Percentiles rank a stretch among this genome's conserved stretches.
These are phyloP conservation scores for Globisporangium nagaii DNA, from an alignment of 352 stramenopile genomes.

Conservation along the genomic window DNA sequence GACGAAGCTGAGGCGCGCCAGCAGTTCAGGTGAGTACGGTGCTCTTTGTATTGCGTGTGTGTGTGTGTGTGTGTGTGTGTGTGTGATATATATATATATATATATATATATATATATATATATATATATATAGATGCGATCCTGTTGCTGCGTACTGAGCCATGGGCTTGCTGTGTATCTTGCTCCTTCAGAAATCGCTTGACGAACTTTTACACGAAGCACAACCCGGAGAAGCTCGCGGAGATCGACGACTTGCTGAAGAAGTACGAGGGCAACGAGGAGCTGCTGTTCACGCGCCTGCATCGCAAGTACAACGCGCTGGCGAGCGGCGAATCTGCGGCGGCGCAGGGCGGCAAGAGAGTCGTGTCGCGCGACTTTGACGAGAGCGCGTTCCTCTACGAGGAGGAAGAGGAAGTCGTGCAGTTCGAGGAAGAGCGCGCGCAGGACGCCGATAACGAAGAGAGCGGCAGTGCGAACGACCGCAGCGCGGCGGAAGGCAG, in stretches of 20 bases:
- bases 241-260: slow-evolving; percentile 57
- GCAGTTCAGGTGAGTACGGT: slow-evolving; percentile 34
- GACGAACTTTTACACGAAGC: slow-evolving; percentile 61
- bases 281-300: slow-evolving; percentile 68
- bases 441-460: slow-evolving; percentile 23
- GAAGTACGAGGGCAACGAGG: slow-evolving; percentile 76
- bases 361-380: slow-evolving; percentile 28
- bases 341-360: slow-evolving; percentile 21
- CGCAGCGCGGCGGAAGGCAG: slow-evolving; percentile 9
- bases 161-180: not conserved
- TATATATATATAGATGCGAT: too few relatives aligned
- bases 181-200: slow-evolving; percentile 19
- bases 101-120: too few relatives aligned
- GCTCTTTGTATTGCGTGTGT: not conserved
- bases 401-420: slow-evolving; percentile 36
- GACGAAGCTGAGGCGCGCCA: slow-evolving; percentile 25
- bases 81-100: not conserved
- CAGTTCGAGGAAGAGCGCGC: slow-evolving; percentile 22
- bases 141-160: too few relatives aligned
- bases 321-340: slow-evolving; percentile 16
- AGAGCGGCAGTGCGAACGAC: slow-evolving; percentile 14
- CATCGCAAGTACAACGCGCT: slow-evolving; percentile 79
- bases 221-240: slow-evolving; percentile 65
- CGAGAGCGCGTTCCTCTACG: slow-evolving; percentile 43
- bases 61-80: not conserved